Evolutionary conservation across 306 rosid species (phyloP).

Genomic region (Calophaca sinica): DNA sequence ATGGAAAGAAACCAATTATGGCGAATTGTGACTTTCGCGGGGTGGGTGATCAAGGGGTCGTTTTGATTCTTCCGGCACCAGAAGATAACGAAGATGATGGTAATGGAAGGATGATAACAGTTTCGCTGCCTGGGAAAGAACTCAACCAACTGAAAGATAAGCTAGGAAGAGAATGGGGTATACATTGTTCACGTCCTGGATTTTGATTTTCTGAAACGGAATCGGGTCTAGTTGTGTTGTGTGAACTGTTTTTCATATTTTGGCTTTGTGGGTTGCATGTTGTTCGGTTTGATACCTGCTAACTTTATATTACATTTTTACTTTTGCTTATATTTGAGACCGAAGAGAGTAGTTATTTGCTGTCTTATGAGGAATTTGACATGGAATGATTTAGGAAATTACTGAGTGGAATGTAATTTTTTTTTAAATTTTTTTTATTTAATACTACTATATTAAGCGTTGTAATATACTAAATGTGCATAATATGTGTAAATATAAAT

Average conservation of each 20-base stretch:
- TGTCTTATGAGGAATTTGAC: not conserved
- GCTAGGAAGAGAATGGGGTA: conserved; percentile 56
- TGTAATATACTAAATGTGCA: no score
- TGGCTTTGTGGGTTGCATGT: no score
- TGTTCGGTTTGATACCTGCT: no score
- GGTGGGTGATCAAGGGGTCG: conserved; percentile 75
- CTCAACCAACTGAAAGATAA: conserved; percentile 50
- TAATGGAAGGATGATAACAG: conserved; percentile 54
- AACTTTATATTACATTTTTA: no score
- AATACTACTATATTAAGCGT: no score
- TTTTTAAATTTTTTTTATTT: not conserved
- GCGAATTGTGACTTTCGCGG: conserved; percentile 63
- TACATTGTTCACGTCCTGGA: not conserved
- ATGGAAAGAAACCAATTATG: conserved; percentile 62
- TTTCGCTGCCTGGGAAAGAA: conserved; percentile 58
- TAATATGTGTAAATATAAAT: no score
- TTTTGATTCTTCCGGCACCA: conserved; percentile 72
- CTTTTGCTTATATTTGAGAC: no score
- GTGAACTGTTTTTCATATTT: no score
- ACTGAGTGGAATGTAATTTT: not conserved
- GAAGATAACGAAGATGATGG: conserved; percentile 23
- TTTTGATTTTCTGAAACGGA: not conserved
- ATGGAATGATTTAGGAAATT: not conserved
- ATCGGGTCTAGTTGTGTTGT: not conserved
- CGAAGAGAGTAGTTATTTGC: not conserved